These are phyloP conservation scores for Mesostigma viride DNA, from an alignment of 139 green algal species.

Conservation along the genomic window DNA sequence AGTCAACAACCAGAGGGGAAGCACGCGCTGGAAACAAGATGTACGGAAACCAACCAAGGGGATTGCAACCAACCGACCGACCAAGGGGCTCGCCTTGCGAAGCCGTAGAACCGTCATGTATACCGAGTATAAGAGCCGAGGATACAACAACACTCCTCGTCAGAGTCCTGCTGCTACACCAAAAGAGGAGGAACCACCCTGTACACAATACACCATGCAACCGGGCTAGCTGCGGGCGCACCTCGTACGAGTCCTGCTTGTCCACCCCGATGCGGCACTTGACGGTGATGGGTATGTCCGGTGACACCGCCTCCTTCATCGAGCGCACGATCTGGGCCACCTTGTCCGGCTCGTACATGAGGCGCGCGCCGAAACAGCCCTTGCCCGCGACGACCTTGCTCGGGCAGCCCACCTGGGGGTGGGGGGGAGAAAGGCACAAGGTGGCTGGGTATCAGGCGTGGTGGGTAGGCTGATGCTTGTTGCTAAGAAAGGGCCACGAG, in stretches of 20 bases:
- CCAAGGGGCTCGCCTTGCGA: neutral
- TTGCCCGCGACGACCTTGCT: conserved; percentile 25
- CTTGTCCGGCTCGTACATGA: conserved; percentile 34
- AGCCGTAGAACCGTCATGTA: neutral
- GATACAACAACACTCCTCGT: neutral
- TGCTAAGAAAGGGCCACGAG: too few species aligned
- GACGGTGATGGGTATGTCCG: conserved; percentile 37
- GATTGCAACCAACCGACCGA: neutral
- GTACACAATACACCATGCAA: too few species aligned
- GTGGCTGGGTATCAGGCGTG: too few species aligned
- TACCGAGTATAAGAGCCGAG: neutral
- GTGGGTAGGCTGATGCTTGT: too few species aligned
- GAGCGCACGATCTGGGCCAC: neutral
- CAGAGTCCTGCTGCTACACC: too few species aligned
- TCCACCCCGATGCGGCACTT: conserved; percentile 46
- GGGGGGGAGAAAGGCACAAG: too few species aligned
- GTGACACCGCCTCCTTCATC: too few species aligned
- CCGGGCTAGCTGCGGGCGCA: conserved; percentile 5
- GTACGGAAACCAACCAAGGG: neutral
- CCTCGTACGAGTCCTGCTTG: conserved; percentile 32
- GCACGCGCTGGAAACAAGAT: too few species aligned
- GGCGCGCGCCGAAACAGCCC: conserved; percentile 35
- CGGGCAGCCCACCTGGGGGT: conserved; percentile 33
- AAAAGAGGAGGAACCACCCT: too few species aligned
- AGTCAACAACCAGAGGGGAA: too few species aligned